phyloP scores from a whole-genome alignment of 2,329 filamentous ascomycete species.

The Pseudopyricularia cyperi region DNA sequence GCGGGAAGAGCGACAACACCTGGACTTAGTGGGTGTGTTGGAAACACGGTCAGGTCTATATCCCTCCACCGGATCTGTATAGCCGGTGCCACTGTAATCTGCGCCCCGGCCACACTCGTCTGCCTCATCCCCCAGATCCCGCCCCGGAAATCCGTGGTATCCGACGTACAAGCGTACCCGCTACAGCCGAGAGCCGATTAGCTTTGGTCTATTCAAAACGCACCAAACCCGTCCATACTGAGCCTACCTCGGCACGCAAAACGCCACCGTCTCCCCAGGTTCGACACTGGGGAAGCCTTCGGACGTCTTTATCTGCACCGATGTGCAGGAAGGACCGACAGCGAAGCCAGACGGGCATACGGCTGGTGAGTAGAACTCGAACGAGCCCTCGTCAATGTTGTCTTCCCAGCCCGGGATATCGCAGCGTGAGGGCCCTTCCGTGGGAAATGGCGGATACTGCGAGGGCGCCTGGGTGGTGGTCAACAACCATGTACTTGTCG shows the following conservation, averaged over 20 bases:
- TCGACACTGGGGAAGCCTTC: conserved; percentile 7
- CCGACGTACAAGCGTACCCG: conserved; percentile 24
- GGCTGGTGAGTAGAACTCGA: conserved; percentile 23
- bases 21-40: conserved; percentile 23
- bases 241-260: conserved; percentile 11
- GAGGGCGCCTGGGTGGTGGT: conserved; percentile 24
- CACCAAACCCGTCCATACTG: not conserved
- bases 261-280: conserved; percentile 10
- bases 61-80: conserved; percentile 24
- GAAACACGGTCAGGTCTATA: conserved; percentile 17
- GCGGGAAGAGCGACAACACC: conserved; percentile 10
- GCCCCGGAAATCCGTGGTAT: conserved; percentile 24
- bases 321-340: conserved; percentile 16
- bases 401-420: conserved; percentile 21
- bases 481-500: conserved; percentile 24
- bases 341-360: conserved; percentile 24
- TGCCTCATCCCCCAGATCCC: conserved; percentile 22
- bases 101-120: conserved; percentile 7
- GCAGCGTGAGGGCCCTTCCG: conserved; percentile 16
- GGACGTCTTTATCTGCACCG: conserved; percentile 5
- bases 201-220: not conserved
- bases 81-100: conserved; percentile 20
- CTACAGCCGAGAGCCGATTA: conserved; percentile 5
- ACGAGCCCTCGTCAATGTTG: conserved; percentile 14
- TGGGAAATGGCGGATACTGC: conserved; percentile 18